phyloP scores from a whole-genome alignment of 371 early-diverging fungal genomes.

The Dentiscutata heterogama region DNA sequence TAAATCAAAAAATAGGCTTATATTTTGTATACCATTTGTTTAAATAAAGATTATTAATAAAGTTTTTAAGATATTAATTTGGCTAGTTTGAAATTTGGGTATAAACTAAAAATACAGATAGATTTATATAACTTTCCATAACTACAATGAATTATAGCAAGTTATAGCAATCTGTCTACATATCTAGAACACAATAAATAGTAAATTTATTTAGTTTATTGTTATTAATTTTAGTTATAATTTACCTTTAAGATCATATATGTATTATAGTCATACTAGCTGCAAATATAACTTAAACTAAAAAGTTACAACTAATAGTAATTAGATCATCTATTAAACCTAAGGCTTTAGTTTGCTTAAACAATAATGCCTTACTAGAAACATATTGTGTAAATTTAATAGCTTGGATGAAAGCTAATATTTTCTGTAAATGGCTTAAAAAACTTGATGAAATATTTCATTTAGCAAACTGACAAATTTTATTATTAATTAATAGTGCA shows the following conservation, averaged over 20 bases:
- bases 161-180: no score
- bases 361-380: background rate
- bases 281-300: slow-evolving; percentile 34
- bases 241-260: background rate
- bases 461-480: background rate
- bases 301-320: slow-evolving; percentile 37
- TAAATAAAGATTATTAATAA: no score
- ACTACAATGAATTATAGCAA: no score
- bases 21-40: no score
- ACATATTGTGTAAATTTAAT: slow-evolving; percentile 25
- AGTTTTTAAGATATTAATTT: no score
- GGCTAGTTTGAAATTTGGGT: no score
- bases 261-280: slow-evolving; percentile 28
- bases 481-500: background rate
- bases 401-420: slow-evolving; percentile 29
- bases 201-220: no score
- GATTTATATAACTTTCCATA: no score
- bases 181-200: no score
- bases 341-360: slow-evolving; percentile 42
- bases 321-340: slow-evolving; percentile 41
- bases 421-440: slow-evolving; percentile 8
- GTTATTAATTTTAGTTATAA: no score
- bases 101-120: no score
- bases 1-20: no score
- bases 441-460: background rate